Conservation (phyloP, 1,284 basidiomycete species). For the Blastosporella zonata region DNA sequence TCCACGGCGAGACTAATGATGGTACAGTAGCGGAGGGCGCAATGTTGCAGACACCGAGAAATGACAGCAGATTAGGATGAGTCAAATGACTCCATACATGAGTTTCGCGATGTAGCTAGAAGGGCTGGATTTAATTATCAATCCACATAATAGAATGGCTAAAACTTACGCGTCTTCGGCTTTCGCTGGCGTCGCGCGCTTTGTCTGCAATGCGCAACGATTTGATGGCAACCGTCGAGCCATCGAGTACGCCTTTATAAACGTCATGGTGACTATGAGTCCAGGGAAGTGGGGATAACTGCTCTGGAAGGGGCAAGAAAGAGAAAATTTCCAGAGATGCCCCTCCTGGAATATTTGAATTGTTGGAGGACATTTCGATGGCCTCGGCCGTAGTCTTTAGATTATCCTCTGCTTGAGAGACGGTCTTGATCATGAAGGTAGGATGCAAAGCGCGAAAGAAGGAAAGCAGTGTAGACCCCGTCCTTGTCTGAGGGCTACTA, state of each 20-base stretch:
- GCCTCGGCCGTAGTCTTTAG: neutral
- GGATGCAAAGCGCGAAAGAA: neutral
- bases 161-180: neutral
- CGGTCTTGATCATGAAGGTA: neutral
- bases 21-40: neutral
- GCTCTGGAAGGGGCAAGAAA: neutral
- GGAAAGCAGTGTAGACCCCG: neutral
- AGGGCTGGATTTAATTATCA: neutral
- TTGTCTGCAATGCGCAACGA: neutral
- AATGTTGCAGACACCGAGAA: neutral
- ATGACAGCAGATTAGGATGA: neutral
- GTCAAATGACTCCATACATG: neutral
- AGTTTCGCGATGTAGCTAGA: neutral
- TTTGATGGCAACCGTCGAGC: neutral
- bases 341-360: neutral
- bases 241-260: neutral
- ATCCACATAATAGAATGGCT: neutral
- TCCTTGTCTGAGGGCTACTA: neutral
- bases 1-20: constrained; percentile 5
- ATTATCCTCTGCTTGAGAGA: neutral
- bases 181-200: neutral
- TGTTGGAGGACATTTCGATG: neutral
- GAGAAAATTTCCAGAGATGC: neutral
- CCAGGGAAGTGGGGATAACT: neutral
- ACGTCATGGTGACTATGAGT: neutral